Conservation (phyloP, 306 rosid species). For the Rosa rugosa region DNA sequence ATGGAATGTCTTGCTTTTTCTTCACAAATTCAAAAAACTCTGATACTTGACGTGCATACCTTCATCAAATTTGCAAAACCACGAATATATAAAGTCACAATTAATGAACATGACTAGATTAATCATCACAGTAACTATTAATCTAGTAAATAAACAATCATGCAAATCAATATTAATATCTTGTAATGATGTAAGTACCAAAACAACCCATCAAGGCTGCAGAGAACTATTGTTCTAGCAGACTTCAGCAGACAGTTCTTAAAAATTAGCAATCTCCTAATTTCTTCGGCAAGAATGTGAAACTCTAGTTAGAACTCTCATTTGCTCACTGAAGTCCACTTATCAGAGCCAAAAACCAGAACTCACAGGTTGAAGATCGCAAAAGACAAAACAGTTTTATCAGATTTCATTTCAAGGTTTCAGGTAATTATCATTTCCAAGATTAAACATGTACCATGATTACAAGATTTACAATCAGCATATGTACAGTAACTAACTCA, state of each 20-base stretch:
- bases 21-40: constrained; percentile 92
- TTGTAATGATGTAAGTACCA: neutral
- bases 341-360: neutral
- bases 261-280: neutral
- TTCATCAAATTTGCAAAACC: constrained; percentile 37
- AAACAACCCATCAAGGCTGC: neutral
- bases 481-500: neutral
- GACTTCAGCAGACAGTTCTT: neutral
- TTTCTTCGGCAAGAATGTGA: neutral
- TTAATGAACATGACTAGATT: neutral
- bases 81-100: neutral
- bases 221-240: neutral
- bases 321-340: neutral
- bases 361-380: neutral
- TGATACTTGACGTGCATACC: constrained; percentile 95
- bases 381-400: neutral
- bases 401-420: neutral
- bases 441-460: neutral
- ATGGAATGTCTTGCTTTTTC: constrained; percentile 58
- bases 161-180: neutral
- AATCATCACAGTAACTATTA: neutral
- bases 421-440: neutral
- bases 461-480: neutral
- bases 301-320: too few species aligned
- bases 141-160: neutral